These are phyloP conservation scores for Penicillium canescens DNA, from an alignment of 495 filamentous ascomycete species.

Conservation along the genomic window DNA sequence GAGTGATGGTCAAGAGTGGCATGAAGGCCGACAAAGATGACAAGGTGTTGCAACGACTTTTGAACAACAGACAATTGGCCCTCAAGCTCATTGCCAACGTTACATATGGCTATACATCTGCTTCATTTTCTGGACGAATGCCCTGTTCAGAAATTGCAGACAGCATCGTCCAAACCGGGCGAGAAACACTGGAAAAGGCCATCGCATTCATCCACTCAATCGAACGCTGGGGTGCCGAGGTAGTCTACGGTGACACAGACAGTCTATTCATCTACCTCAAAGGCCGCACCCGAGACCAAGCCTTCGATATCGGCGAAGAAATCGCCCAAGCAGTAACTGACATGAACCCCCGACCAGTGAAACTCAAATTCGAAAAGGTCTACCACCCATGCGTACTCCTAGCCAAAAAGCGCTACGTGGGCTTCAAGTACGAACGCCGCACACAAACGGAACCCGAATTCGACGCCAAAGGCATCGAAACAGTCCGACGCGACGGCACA, in stretches of 20 bases:
- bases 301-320: slow-evolving; percentile 89
- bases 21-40: slow-evolving; percentile 97
- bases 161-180: slow-evolving; percentile 93
- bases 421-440: slow-evolving; percentile 89
- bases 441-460: slow-evolving; percentile 83
- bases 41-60: slow-evolving; percentile 76
- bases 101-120: slow-evolving; percentile 96
- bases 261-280: slow-evolving; percentile 92
- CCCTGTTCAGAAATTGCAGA: slow-evolving; percentile 97
- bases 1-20: slow-evolving; percentile 96
- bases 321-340: slow-evolving; percentile 88
- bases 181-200: slow-evolving; percentile 91
- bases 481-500: slow-evolving; percentile 90
- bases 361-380: slow-evolving; percentile 98
- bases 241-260: slow-evolving; percentile 98
- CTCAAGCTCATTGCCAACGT: slow-evolving; percentile 98
- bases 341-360: slow-evolving; percentile 88
- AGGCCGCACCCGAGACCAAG: slow-evolving; percentile 81
- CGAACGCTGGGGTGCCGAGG: slow-evolving; percentile 85
- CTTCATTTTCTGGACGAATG: slow-evolving; percentile 94
- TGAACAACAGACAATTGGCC: slow-evolving; percentile 92
- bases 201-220: slow-evolving; percentile 91
- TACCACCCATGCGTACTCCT: slow-evolving; percentile 93
- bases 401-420: slow-evolving; percentile 97
- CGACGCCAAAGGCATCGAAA: slow-evolving; percentile 98